Evolutionary conservation across 2,329 filamentous ascomycete species (phyloP).

Genomic region (Aureobasidium vineae): DNA sequence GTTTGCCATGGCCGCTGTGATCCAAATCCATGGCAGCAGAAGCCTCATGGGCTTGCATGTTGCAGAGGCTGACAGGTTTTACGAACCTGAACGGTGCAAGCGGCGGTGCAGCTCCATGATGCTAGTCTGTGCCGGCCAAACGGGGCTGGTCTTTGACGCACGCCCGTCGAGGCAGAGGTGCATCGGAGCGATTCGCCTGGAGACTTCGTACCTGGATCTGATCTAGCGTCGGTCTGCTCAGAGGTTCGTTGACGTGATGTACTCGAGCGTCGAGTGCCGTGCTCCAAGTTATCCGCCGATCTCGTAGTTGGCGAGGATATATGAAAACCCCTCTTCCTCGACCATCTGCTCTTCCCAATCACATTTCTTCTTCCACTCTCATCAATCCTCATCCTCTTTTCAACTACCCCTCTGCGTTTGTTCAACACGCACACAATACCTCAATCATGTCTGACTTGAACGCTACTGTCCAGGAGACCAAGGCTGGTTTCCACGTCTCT

Average conservation of each 20-base stretch:
- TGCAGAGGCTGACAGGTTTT: slow-evolving; percentile 22
- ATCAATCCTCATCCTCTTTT: slow-evolving; percentile 23
- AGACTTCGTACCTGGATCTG: slow-evolving; percentile 18
- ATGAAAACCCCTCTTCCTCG: slow-evolving; percentile 23
- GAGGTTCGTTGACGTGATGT: slow-evolving; percentile 23
- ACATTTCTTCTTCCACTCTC: slow-evolving; percentile 5
- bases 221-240: slow-evolving; percentile 17
- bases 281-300: slow-evolving; percentile 24
- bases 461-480: slow-evolving; percentile 61
- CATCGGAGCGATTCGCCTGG: slow-evolving; percentile 23
- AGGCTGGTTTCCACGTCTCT: slow-evolving; percentile 66
- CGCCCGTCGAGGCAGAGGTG: slow-evolving; percentile 21
- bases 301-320: slow-evolving; percentile 11
- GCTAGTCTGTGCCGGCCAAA: slow-evolving; percentile 23
- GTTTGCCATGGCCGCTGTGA: slow-evolving; percentile 11
- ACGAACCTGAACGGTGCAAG: slow-evolving; percentile 3
- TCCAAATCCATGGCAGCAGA: slow-evolving; percentile 19
- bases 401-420: slow-evolving; percentile 24
- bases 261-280: slow-evolving; percentile 24
- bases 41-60: slow-evolving; percentile 10
- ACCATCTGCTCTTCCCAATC: slow-evolving; percentile 13
- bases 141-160: slow-evolving; percentile 18
- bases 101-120: slow-evolving; percentile 11
- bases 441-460: slow-evolving; percentile 66
- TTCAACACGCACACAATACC: slow-evolving; percentile 31